These are phyloP conservation scores for Westerdykella aurantiaca DNA, from an alignment of 2,329 filamentous ascomycete species.

Conservation along the genomic window DNA sequence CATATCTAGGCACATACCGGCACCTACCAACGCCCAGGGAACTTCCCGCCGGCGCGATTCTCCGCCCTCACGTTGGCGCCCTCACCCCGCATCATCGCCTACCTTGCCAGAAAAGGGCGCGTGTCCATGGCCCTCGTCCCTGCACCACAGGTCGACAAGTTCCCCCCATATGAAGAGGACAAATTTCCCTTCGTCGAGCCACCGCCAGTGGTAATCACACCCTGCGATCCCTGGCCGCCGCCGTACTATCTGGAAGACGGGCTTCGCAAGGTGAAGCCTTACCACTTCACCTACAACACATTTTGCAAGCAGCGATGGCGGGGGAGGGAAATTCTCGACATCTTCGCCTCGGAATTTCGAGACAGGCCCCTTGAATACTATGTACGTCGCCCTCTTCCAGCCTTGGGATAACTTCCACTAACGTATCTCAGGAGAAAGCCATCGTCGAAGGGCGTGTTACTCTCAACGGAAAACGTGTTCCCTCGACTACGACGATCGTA, in stretches of 20 bases:
- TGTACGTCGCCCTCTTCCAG: slow-evolving; percentile 37
- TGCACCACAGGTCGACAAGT: slow-evolving; percentile 20
- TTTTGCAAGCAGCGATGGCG: slow-evolving; percentile 93
- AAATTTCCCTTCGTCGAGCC: slow-evolving; percentile 40
- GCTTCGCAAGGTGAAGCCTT: slow-evolving; percentile 75
- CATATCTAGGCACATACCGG: not conserved
- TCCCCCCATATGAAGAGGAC: slow-evolving; percentile 27
- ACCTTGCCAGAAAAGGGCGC: slow-evolving; percentile 46
- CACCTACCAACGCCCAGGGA: not conserved
- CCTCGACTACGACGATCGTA: slow-evolving; percentile 61
- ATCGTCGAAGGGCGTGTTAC: slow-evolving; percentile 74
- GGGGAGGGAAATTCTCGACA: slow-evolving; percentile 70
- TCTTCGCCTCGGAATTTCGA: slow-evolving; percentile 87
- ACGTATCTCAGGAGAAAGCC: slow-evolving; percentile 47
- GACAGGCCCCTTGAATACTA: slow-evolving; percentile 86
- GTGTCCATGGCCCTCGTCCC: slow-evolving; percentile 44
- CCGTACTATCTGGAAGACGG: slow-evolving; percentile 83
- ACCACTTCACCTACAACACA: slow-evolving; percentile 92
- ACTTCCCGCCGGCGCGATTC: not conserved
- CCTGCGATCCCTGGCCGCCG: slow-evolving; percentile 50
- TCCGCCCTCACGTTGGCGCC: slow-evolving; percentile 39
- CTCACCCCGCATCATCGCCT: slow-evolving; percentile 48
- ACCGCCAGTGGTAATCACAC: slow-evolving; percentile 46
- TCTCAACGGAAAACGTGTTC: slow-evolving; percentile 69
- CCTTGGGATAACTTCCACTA: not conserved